Evolutionary conservation across 1,284 basidiomycete species (phyloP).

Genomic region (Cryptococcus sp.): DNA sequence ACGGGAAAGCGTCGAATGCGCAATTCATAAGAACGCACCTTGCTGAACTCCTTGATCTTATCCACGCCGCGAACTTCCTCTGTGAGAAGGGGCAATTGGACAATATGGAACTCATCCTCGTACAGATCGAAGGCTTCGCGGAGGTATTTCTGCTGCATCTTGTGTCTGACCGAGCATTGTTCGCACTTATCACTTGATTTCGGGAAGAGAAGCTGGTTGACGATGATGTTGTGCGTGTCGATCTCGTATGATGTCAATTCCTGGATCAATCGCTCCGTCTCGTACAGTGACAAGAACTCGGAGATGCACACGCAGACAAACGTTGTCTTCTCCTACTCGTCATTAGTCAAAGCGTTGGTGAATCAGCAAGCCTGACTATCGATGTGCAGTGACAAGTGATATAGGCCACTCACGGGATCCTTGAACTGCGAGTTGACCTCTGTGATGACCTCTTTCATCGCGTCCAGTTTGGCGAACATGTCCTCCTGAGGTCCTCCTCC

Average conservation of each 20-base stretch:
- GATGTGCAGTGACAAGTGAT: not conserved
- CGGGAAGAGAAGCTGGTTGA: conserved; percentile 95
- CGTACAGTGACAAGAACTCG: conserved; percentile 96
- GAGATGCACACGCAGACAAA: conserved; percentile 99
- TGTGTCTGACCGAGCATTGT: conserved; percentile 89
- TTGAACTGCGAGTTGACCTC: conserved; percentile 99
- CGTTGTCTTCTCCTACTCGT: conserved; percentile 84
- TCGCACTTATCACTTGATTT: conserved; percentile 90
- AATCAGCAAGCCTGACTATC: not conserved
- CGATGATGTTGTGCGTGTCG: conserved; percentile 98
- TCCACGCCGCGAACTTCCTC: conserved; percentile 95
- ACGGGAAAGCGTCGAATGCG: not conserved
- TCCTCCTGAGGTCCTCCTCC: conserved; percentile 81
- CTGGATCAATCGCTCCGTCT: conserved; percentile 96
- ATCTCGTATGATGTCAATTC: conserved; percentile 96
- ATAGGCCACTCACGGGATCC: conserved; percentile 73
- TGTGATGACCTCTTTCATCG: conserved; percentile 94
- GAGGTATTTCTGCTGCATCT: conserved; percentile 98
- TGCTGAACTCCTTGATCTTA: conserved; percentile 86
- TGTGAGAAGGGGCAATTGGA: conserved; percentile 87
- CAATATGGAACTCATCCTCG: conserved; percentile 95
- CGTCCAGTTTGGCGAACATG: conserved; percentile 97
- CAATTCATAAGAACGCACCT: conserved; percentile 39
- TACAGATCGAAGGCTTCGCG: conserved; percentile 92
- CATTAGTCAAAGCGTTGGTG: not conserved